Evolutionary conservation across 495 filamentous ascomycete genomes (phyloP).

Genomic region (Aspergillus nidulans): DNA sequence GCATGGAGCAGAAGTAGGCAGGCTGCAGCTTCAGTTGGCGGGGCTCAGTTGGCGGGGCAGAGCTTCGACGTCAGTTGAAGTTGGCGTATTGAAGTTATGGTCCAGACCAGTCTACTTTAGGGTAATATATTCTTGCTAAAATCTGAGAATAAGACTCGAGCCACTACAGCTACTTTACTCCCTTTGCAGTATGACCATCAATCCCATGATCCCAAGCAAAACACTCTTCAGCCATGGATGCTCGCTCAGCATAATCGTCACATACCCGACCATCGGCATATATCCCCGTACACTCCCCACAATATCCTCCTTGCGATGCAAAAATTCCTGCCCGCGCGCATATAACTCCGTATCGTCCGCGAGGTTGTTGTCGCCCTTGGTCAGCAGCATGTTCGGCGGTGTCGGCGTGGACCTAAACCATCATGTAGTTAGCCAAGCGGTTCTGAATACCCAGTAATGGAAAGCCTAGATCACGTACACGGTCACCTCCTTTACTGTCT

Average conservation of each 20-base stretch:
- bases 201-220: conserved; percentile 89
- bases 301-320: conserved; percentile 80
- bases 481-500: conserved; percentile 37
- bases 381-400: conserved; percentile 58
- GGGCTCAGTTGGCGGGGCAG: conserved; percentile 33
- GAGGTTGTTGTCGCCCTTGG: conserved; percentile 97
- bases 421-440: not conserved
- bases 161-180: conserved; percentile 50
- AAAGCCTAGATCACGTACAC: conserved; percentile 21
- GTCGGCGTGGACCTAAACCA: conserved; percentile 18
- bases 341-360: conserved; percentile 95
- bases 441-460: not conserved
- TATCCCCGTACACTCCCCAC: conserved; percentile 94
- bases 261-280: conserved; percentile 92
- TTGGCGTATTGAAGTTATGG: not conserved
- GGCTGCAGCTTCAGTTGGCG: conserved; percentile 11
- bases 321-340: conserved; percentile 75
- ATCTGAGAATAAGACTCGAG: not conserved
- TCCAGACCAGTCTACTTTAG: not conserved
- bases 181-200: conserved; percentile 89
- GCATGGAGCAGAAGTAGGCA: not conserved
- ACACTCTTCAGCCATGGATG: conserved; percentile 97
- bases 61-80: conserved; percentile 15
- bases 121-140: not conserved
- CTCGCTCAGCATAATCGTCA: conserved; percentile 94